These are phyloP conservation scores for Orbilia blumenaviensis DNA, from an alignment of 2,329 filamentous ascomycete species.

Conservation along the genomic window DNA sequence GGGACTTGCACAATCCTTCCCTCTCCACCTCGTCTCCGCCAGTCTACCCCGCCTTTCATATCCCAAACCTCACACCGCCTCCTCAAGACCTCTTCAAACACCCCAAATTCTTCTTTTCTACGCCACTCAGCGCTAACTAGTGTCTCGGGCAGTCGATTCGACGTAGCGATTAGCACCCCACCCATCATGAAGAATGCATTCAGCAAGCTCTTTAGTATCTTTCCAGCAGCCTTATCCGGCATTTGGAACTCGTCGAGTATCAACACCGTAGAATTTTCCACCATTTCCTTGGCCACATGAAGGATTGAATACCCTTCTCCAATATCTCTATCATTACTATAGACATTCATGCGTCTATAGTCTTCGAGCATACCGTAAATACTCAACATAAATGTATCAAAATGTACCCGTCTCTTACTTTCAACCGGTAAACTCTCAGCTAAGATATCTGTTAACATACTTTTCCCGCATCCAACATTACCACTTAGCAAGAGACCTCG, in stretches of 20 bases:
- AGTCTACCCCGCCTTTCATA: constrained; percentile 79
- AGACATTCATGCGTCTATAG: constrained; percentile 63
- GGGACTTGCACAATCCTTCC: constrained; percentile 56
- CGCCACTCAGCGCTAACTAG: constrained; percentile 75
- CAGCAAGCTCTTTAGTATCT: constrained; percentile 80
- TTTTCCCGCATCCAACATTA: constrained; percentile 84
- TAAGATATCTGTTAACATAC: constrained; percentile 84
- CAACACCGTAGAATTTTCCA: constrained; percentile 77
- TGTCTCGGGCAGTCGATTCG: constrained; percentile 85
- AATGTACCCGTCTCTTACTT: constrained; percentile 80
- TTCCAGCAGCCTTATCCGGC: constrained; percentile 78
- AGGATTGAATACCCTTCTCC: constrained; percentile 72
- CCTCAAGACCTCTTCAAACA: constrained; percentile 78
- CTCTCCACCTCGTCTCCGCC: constrained; percentile 68
- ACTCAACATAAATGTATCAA: constrained; percentile 86
- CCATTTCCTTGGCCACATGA: constrained; percentile 72
- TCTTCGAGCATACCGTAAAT: constrained; percentile 76
- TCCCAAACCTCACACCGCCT: constrained; percentile 84
- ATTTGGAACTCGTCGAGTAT: constrained; percentile 87
- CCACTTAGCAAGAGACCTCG: constrained; percentile 79
- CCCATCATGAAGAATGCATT: constrained; percentile 83
- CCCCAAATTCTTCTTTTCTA: constrained; percentile 74
- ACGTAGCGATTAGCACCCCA: constrained; percentile 80
- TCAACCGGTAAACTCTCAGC: constrained; percentile 77
- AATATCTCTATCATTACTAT: constrained; percentile 1